Base-by-base conservation (phyloP, 108 stramenopile genomes). In the Skeletonema potamos region DNA sequence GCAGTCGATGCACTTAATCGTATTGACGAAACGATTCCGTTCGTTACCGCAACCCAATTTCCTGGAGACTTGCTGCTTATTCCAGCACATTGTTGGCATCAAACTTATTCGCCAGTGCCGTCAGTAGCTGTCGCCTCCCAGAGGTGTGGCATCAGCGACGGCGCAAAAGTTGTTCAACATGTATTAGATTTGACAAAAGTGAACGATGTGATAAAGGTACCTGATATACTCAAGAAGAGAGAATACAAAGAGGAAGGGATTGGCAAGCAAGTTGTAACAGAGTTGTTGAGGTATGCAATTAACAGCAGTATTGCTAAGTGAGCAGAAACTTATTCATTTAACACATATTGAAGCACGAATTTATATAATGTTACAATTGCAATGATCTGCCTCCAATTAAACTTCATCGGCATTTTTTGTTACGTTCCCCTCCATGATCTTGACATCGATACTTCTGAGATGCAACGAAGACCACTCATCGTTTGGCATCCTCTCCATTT, bases 61-160 rank as follows among this genome's bases (percentile, higher is more conserved):
- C 41, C 81, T 17, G 88, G 88, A n/a, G 88, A 89, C 68, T 34
- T 89, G 32, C 33, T 89, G 5, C 15, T 89, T 0, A 89, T 89
- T 41, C 87, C 87, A 29, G 81, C 83, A 10, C 71, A 84, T 54
- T 89, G 85, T 70, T 86, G 81, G 77, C 88, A 89, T 64, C 88
- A 89, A 72, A 89, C 85, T 7, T 86, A 85, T 62, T 83, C 80
- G 0, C 72, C 76, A 8, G 76, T 82, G 24, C 84, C 87, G 32
- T 84, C 82, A 41, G 9, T 85, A 27, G 84, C 87, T 10, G 63
- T 88, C 10, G 79, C 87, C 13, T 88, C 87, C 12, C 87, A 88
- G 60, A 62, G 87, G 18, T 85, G 87, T 68, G 80, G 84, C 24
- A 44, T 64, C 0, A 13, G n/a, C 11, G 85, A 86, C 29, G 76